These are phyloP conservation scores for Podila verticillata DNA, from an alignment of 192 early-diverging fungal genomes.

Conservation along the genomic window DNA sequence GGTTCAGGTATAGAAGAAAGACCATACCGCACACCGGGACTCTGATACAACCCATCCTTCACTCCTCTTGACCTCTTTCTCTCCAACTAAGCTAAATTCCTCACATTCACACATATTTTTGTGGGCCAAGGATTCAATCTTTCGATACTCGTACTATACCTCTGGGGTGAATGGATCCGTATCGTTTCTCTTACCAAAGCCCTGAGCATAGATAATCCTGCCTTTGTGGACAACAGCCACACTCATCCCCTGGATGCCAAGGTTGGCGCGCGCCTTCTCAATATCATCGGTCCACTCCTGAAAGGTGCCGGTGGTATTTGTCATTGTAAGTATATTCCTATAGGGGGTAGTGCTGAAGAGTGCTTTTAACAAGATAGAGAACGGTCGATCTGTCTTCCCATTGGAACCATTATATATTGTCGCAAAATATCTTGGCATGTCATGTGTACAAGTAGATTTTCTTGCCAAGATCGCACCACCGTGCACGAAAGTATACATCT, in stretches of 20 bases:
- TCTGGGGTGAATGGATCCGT: conserved; percentile 23
- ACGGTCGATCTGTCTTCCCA: conserved; percentile 6
- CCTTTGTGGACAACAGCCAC: conserved; percentile 18
- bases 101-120: conserved; percentile 11
- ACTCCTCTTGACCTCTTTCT: no score
- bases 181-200: conserved; percentile 25
- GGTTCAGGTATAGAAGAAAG: no score
- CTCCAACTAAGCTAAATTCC: conserved; percentile 9
- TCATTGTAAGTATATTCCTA: conserved; percentile 16
- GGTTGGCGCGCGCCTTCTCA: conserved; percentile 18
- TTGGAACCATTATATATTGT: conserved; percentile 10
- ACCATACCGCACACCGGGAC: no score
- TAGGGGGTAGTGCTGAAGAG: conserved; percentile 1
- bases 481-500: no score
- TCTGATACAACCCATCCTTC: no score
- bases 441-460: conserved; percentile 9
- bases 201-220: conserved; percentile 11
- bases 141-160: conserved; percentile 13
- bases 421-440: conserved; percentile 13
- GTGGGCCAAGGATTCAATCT: conserved; percentile 13
- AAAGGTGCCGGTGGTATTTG: conserved; percentile 13
- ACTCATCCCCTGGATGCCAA: conserved; percentile 23
- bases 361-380: conserved; percentile 12
- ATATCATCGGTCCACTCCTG: conserved; percentile 21
- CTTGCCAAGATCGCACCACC: conserved; percentile 15